phyloP scores from a whole-genome alignment of 1,284 basidiomycete genomes.

The Cryptococcus hybrid region DNA sequence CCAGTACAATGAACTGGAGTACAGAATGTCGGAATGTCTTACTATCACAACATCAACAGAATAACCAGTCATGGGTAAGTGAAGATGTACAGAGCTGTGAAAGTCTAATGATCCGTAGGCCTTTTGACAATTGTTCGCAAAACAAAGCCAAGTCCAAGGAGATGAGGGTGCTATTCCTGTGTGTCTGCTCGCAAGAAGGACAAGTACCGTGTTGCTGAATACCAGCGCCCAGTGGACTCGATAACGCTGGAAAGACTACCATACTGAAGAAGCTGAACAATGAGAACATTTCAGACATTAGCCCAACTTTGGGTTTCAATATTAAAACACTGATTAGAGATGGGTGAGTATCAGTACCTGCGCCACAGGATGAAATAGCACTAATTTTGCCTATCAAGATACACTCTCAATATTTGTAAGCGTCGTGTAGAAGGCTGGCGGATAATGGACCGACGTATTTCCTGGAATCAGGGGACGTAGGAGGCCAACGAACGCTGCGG shows the following conservation, averaged over 20 bases:
- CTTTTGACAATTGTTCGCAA: slow-evolving; percentile 97
- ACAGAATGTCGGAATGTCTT: too few species aligned
- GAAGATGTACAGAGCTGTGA: too few species aligned
- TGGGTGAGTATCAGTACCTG: slow-evolving; percentile 61
- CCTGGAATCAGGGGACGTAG: slow-evolving; percentile 80
- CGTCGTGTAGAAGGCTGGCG: slow-evolving; percentile 13
- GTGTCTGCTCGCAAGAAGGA: slow-evolving; percentile 34
- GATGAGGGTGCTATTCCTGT: slow-evolving; percentile 96
- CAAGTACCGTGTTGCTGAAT: background rate
- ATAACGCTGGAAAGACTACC: slow-evolving; percentile 98
- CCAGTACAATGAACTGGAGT: too few species aligned
- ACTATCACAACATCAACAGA: too few species aligned
- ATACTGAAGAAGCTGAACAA: slow-evolving; percentile 92
- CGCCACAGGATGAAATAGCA: background rate
- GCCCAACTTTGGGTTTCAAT: slow-evolving; percentile 96
- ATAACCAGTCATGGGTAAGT: too few species aligned
- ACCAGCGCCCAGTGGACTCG: slow-evolving; percentile 71
- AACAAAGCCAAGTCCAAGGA: slow-evolving; percentile 92
- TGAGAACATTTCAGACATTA: slow-evolving; percentile 82
- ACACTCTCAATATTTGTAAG: slow-evolving; percentile 90
- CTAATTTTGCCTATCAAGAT: slow-evolving; percentile 55
- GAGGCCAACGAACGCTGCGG: slow-evolving; percentile 89
- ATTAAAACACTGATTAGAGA: slow-evolving; percentile 93
- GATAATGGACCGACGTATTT: background rate
- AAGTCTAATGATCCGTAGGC: slow-evolving; percentile 51